Conservation (phyloP, 75 land plant species). For the Picea glauca region DNA sequence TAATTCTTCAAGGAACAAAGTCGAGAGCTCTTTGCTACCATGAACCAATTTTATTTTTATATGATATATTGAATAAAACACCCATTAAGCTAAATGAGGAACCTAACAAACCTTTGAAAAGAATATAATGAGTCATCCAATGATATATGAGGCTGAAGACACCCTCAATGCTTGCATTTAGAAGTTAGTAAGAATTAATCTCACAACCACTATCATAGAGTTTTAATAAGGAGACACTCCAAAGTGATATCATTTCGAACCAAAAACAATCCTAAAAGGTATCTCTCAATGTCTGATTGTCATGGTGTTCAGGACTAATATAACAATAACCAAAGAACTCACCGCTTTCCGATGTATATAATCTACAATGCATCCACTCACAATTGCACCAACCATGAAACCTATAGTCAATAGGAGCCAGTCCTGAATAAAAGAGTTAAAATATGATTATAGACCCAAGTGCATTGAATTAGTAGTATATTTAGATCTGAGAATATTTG, state of each 20-base stretch:
- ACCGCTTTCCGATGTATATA: constrained; percentile 67
- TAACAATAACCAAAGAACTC: background rate
- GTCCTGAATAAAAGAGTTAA: constrained; percentile 24
- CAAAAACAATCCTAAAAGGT: background rate
- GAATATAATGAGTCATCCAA: too few species aligned
- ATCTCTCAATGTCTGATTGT: background rate
- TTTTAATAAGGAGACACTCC: background rate
- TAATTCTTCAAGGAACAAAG: background rate
- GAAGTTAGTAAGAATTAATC: too few species aligned
- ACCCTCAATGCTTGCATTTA: too few species aligned
- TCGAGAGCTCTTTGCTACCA: background rate
- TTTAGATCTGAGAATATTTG: background rate
- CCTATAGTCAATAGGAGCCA: constrained; percentile 78
- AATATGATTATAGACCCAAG: background rate
- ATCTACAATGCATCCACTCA: constrained; percentile 65
- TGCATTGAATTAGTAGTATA: background rate
- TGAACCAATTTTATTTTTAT: background rate
- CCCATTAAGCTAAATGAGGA: too few species aligned
- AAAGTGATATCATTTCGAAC: background rate
- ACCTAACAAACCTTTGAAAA: too few species aligned
- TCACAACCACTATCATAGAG: too few species aligned
- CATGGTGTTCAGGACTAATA: background rate
- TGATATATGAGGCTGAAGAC: too few species aligned
- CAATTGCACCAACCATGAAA: constrained; percentile 74
- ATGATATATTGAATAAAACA: background rate